Evolutionary conservation across 1,284 basidiomycete genomes (phyloP), one percentile per base, ranked within the genome.

Genomic region (Ustilago bromivora): DNA sequence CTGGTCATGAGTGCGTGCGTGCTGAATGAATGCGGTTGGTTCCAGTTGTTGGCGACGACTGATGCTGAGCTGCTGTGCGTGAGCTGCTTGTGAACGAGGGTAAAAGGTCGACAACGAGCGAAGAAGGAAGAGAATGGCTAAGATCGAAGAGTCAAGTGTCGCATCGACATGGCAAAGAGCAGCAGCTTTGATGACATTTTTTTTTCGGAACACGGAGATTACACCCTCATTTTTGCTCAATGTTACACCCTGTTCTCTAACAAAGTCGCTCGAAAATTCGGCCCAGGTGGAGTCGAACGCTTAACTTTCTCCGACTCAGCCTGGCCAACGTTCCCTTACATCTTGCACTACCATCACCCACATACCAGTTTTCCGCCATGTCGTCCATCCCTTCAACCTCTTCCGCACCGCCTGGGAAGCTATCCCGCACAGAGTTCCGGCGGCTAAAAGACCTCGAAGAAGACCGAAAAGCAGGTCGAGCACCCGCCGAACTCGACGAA

Each of bases 361-460:
- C 9, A 6, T 8, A 6, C 11, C 53, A 38, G 4, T 23, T 10
- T 4, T 6, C n/a, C 36, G 11, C 23, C 9, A 28, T 40, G 71
- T 83, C 77, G 89, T 90, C 60, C 10, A 43, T 0, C 17, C 57
- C 55, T 40, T 61, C 57, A 4, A 40, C 64, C 11, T 83, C 89
- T 46, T 19, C 64, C 3, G 57, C 60, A 0, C 60, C 70, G n/a
- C 61, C 70, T 34, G 93, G 93, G 82, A 97, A 97, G 85, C 90
- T 97, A 61, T 96, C 95, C 0, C 90, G 94, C 40, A 94, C 96
- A 87, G 95, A 98, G 86, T 96, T 94, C 83, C 91, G 95, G 52
- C 90, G 94, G 32, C 93, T 96, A 87, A 96, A 97, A 87, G 96
- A 98, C 87, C 91, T 98, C 76, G 96, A 98, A 86, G 94, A 95